Percentiles rank a stretch among this genome's conserved stretches.
These are phyloP conservation scores for Blastobotrys illinoisensis DNA, from an alignment of 1,139 yeast genomes.

Conservation along the genomic window DNA sequence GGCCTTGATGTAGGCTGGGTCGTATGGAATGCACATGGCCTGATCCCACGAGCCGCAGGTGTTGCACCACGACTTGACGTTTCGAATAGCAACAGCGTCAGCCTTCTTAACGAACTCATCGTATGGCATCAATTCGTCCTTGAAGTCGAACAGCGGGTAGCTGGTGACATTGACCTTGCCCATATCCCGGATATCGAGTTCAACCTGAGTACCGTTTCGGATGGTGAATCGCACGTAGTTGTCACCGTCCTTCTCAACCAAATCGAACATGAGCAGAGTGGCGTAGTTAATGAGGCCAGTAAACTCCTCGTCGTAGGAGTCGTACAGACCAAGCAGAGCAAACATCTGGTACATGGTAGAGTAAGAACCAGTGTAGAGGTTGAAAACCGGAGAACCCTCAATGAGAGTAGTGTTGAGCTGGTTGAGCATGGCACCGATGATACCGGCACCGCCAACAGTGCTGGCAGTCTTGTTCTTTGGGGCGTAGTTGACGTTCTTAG, in stretches of 20 bases:
- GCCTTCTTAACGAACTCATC: slow-evolving; percentile 31
- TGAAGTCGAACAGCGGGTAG: slow-evolving; percentile 36
- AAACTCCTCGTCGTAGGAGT: slow-evolving; percentile 31
- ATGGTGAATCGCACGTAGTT: slow-evolving; percentile 39
- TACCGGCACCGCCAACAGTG: slow-evolving; percentile 38
- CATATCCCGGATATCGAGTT: slow-evolving; percentile 8
- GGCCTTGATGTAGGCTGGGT: slow-evolving; percentile 19
- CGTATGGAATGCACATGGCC: slow-evolving; percentile 33
- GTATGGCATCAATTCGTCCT: slow-evolving; percentile 32
- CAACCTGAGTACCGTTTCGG: slow-evolving; percentile 39
- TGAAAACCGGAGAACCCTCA: slow-evolving; percentile 33
- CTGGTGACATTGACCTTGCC: slow-evolving; percentile 20
- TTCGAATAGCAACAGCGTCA: slow-evolving; percentile 26
- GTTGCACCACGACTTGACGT: slow-evolving; percentile 37
- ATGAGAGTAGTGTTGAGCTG: slow-evolving; percentile 35
- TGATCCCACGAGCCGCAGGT: slow-evolving; percentile 30
- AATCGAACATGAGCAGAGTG: slow-evolving; percentile 39
- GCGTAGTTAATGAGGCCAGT: slow-evolving; percentile 44
- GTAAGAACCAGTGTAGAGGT: slow-evolving; percentile 41
- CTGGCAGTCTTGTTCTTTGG: slow-evolving; percentile 23
- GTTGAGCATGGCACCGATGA: slow-evolving; percentile 32
- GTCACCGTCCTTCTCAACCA: slow-evolving; percentile 28
- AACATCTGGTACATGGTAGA: slow-evolving; percentile 38
- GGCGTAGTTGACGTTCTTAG: slow-evolving; percentile 36
- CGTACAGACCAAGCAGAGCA: slow-evolving; percentile 33